Percentiles rank a stretch among this genome's conserved stretches.
phyloP scores from a whole-genome alignment of 179 eudicot genomes.

The Dionaea muscipula region DNA sequence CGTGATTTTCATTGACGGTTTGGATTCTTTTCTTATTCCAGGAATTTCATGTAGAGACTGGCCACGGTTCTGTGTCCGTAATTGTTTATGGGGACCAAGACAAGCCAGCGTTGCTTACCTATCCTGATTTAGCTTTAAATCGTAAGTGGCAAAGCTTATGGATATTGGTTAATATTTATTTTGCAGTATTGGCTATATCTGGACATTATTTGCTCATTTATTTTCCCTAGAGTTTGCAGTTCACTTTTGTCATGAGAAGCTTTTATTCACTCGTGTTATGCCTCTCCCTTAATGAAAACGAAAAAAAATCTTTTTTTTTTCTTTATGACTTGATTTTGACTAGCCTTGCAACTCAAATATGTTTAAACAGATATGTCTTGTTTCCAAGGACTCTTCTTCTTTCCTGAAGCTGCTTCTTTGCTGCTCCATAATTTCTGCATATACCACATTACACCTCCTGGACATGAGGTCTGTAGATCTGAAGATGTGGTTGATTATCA shows the following conservation, averaged over 20 bases:
- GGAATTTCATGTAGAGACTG: conserved; percentile 78
- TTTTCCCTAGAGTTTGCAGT: too few relatives aligned
- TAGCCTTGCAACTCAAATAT: not conserved
- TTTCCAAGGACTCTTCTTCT: conserved; percentile 96
- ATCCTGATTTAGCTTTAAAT: conserved; percentile 96
- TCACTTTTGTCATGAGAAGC: not conserved
- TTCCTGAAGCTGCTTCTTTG: conserved; percentile 97
- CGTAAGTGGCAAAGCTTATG: conserved; percentile 39
- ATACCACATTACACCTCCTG: conserved; percentile 98
- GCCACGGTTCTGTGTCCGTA: conserved; percentile 76
- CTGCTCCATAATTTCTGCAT: conserved; percentile 94
- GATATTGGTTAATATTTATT: not conserved
- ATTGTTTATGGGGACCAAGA: conserved; percentile 92
- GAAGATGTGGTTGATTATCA: conserved; percentile 13
- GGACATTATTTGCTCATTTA: not conserved
- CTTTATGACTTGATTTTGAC: not conserved
- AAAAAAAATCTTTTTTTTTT: not conserved
- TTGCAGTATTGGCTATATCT: not conserved
- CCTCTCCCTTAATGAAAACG: not conserved
- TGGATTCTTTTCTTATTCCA: conserved; percentile 23
- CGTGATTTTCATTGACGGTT: not conserved
- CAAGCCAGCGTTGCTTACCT: conserved; percentile 84
- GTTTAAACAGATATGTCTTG: conserved; percentile 71
- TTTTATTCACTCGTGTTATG: not conserved
- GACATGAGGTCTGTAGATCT: conserved; percentile 88